These are phyloP conservation scores for Torrubiellomyces zombiae DNA, from an alignment of 2,329 filamentous ascomycete genomes.

Conservation along the genomic window DNA sequence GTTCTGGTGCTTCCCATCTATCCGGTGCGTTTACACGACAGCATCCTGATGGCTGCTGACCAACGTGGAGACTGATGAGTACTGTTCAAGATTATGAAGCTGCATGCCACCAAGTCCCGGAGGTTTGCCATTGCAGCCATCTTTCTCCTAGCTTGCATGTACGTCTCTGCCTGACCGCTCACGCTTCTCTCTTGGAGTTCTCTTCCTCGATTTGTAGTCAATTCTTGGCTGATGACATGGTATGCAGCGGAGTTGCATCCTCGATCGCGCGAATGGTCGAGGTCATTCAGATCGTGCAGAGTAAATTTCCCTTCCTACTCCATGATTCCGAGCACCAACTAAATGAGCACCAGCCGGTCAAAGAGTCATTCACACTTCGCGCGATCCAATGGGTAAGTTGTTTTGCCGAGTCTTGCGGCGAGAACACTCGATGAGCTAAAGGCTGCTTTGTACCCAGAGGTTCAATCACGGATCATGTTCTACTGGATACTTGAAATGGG, in stretches of 20 bases:
- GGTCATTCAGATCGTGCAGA: constrained; percentile 1
- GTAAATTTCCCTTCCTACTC: too few species aligned
- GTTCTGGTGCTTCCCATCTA: constrained; percentile 8
- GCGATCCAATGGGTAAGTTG: too few species aligned
- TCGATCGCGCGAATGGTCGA: constrained; percentile 3
- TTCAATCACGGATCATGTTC: constrained; percentile 3
- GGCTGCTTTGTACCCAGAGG: constrained; percentile 1
- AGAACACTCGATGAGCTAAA: too few species aligned
- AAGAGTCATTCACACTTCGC: too few species aligned
- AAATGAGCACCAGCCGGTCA: too few species aligned
- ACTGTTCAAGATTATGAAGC: constrained; percentile 3
- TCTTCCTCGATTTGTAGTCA: too few species aligned
- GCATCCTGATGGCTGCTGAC: not conserved
- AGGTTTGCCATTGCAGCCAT: constrained; percentile 6
- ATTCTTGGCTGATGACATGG: not conserved
- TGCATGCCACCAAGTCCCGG: constrained; percentile 3
- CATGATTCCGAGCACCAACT: too few species aligned
- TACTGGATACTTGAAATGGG: constrained; percentile 4
- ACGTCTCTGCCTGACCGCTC: not conserved
- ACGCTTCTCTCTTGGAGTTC: too few species aligned
- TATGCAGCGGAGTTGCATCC: constrained; percentile 3
- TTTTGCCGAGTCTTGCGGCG: too few species aligned
- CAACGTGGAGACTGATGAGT: not conserved
- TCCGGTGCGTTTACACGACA: constrained; percentile 3
- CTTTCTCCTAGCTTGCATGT: constrained; percentile 4